phyloP scores from a whole-genome alignment of 345 rosid species.

The Triadica sebifera region DNA sequence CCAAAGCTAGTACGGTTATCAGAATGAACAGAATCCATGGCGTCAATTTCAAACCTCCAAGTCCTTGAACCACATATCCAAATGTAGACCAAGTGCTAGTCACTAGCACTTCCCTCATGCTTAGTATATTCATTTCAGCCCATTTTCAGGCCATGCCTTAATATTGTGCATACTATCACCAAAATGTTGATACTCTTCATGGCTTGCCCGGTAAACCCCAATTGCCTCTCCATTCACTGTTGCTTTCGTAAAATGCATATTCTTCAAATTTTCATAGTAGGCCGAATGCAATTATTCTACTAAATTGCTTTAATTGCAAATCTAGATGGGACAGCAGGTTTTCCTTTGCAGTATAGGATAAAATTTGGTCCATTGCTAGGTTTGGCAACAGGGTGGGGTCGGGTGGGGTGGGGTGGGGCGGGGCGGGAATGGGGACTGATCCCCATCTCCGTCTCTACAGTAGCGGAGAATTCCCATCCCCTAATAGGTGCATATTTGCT shows the following conservation, averaged over 20 bases:
- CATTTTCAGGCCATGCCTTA: constrained; percentile 34
- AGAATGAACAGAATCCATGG: constrained; percentile 21
- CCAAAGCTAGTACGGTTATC: constrained; percentile 1
- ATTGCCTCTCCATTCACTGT: constrained; percentile 22
- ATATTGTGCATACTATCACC: constrained; percentile 21
- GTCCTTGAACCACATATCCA: constrained; percentile 30
- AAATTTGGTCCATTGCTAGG: constrained; percentile 12
- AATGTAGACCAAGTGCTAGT: constrained; percentile 28
- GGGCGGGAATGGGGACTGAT: no score
- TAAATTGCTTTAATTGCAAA: constrained; percentile 10
- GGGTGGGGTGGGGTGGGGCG: no score
- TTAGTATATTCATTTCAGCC: constrained; percentile 22
- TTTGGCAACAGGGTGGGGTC: no score
- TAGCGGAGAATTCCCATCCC: no score
- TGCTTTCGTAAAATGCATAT: constrained; percentile 17
- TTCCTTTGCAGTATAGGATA: constrained; percentile 9
- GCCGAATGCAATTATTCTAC: constrained; percentile 16
- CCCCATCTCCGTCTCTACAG: no score
- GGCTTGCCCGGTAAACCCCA: constrained; percentile 25
- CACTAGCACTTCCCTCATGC: constrained; percentile 19
- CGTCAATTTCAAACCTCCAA: constrained; percentile 22
- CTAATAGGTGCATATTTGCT: no score
- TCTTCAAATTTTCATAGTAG: constrained; percentile 15
- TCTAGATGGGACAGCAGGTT: constrained; percentile 10
- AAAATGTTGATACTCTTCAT: constrained; percentile 21